Evolutionary conservation across 2,329 filamentous ascomycete species (phyloP), one percentile per base, ranked within the genome.

Genomic region (Neobulgaria alba): DNA sequence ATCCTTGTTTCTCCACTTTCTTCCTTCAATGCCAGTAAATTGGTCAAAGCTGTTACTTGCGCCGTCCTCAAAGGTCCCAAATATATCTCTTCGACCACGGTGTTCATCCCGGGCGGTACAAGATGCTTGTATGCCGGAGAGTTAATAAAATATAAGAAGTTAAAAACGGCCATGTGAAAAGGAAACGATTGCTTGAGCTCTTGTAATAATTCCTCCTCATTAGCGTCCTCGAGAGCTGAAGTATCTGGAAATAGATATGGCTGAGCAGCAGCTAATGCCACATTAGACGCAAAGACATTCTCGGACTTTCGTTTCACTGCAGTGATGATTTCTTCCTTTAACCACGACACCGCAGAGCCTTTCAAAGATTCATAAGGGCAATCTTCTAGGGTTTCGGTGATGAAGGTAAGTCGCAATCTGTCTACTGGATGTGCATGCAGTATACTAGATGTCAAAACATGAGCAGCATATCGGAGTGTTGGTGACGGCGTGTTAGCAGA

Each of bases 381-480:
- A 56, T 80, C 77, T 58, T 81, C 76, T 10, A 82, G 61, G 10
- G 81, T 66, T 53, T 82, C 78, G 38, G 77, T 72, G 7, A 83
- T 67, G 47, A 82, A 82, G 19, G 69, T 66, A 12, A 82, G 62
- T 4, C 77, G 68, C 53, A 73, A 68, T 3, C 71, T 67, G 44
- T 77, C 73, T 18, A 75, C 68, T 0, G 77, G 75, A 46, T 80
- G 70, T 2, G 72, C 65, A 51, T 81, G 77, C 15, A 65, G 48
- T 18, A 64, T 55, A 3, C 51, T 50, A 7, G 58, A 57, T 16
- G 59, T 58, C 5, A 65, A 49, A n/a, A 51, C 38, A 37, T 64
- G 60, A 7, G 61, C 60, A 5, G 52, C 53, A 39, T 61, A 63
- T 15, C 62, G 58, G 10, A 63, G 42, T 5, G 47, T 53, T 21